Percentiles rank a stretch among this genome's conserved stretches.
phyloP scores from a whole-genome alignment of 2,329 filamentous ascomycete species.

The Aspergillus proliferans region DNA sequence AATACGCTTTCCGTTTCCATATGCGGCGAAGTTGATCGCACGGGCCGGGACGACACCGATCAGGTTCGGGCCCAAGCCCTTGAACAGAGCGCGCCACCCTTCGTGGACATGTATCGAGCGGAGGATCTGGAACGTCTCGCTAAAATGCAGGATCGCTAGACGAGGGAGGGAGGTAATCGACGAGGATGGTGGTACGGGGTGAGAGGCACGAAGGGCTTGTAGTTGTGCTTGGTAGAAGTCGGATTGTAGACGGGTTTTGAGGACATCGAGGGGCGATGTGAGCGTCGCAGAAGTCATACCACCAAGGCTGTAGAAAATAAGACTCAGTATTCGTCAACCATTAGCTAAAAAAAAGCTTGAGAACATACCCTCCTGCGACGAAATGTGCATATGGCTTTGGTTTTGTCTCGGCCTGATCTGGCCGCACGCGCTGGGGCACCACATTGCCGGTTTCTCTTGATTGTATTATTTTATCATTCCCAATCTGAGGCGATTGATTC shows the following conservation, averaged over 20 bases:
- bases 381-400: slow-evolving; percentile 85
- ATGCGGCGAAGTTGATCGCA: slow-evolving; percentile 89
- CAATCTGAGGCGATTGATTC: slow-evolving; percentile 7
- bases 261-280: slow-evolving; percentile 88
- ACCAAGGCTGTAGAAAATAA: slow-evolving; percentile 55
- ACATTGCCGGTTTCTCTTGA: slow-evolving; percentile 36
- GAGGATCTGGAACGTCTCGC: slow-evolving; percentile 81
- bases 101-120: slow-evolving; percentile 72
- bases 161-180: slow-evolving; percentile 58
- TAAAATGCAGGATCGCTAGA: slow-evolving; percentile 66
- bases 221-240: slow-evolving; percentile 90
- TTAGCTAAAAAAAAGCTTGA: neutral
- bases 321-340: neutral
- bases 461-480: slow-evolving; percentile 16
- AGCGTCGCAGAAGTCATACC: slow-evolving; percentile 88
- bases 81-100: slow-evolving; percentile 83
- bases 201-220: slow-evolving; percentile 55
- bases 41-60: slow-evolving; percentile 83
- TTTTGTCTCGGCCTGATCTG: slow-evolving; percentile 33
- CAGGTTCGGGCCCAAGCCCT: slow-evolving; percentile 84
- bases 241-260: slow-evolving; percentile 88
- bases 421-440: slow-evolving; percentile 20
- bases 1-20: slow-evolving; percentile 83
- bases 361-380: slow-evolving; percentile 74
- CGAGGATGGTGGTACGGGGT: slow-evolving; percentile 41